Percentiles rank a stretch among this genome's conserved stretches.
phyloP scores from a whole-genome alignment of 352 stramenopile species.

The Pythium vanterpoolii region DNA sequence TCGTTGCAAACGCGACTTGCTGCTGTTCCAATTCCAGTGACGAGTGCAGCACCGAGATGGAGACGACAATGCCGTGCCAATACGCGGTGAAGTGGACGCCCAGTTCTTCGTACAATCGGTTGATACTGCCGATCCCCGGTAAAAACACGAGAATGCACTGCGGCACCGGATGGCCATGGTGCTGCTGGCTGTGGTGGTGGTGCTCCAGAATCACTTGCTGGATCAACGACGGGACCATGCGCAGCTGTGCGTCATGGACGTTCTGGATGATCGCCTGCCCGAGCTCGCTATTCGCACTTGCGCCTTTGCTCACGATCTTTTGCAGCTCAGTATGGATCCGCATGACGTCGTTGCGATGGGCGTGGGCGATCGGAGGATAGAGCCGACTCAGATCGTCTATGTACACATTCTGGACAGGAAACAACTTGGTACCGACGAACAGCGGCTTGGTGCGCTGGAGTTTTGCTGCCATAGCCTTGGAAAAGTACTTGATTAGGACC shows the following conservation, averaged over 20 bases:
- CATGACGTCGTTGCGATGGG: constrained; percentile 40
- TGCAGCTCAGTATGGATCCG: constrained; percentile 42
- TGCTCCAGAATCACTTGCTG: constrained; percentile 49
- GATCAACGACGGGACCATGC: constrained; percentile 56
- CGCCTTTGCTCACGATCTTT: constrained; percentile 22
- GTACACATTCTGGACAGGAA: constrained; percentile 63
- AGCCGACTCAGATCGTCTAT: constrained; percentile 42
- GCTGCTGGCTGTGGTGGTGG: constrained; percentile 21
- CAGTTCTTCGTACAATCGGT: constrained; percentile 77
- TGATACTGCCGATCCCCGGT: constrained; percentile 93
- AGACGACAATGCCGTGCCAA: constrained; percentile 12
- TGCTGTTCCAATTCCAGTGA: constrained; percentile 74
- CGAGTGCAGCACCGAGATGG: constrained; percentile 53
- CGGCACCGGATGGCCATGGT: constrained; percentile 21
- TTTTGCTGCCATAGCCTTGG: constrained; percentile 45
- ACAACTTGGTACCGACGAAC: constrained; percentile 82
- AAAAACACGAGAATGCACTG: constrained; percentile 96
- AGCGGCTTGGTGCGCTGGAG: constrained; percentile 58
- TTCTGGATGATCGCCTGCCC: constrained; percentile 48
- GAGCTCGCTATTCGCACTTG: constrained; percentile 42
- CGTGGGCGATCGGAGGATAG: constrained; percentile 40
- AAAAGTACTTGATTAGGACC: constrained; percentile 89
- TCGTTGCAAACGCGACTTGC: constrained; percentile 57
- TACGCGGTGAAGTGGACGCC: constrained; percentile 16
- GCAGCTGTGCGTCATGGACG: constrained; percentile 63